Base-by-base conservation (phyloP, 495 filamentous ascomycete genomes). In the Hypoxylon intermedium region DNA sequence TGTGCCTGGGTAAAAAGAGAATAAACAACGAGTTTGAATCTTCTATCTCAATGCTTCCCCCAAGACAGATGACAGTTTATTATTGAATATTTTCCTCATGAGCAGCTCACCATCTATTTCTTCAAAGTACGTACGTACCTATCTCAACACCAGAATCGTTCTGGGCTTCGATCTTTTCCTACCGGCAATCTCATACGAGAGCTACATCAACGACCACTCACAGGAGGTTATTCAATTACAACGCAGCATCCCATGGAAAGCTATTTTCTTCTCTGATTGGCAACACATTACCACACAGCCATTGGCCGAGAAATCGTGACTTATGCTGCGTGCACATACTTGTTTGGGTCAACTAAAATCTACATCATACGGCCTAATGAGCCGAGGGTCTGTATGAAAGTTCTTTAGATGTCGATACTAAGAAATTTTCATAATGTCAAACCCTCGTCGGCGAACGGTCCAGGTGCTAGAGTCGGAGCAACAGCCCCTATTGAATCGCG, bases 401-500 rank as follows among this genome's bases (percentile, higher is more conserved):
- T 56, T 16, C 11, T 52, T 18, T 30, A 18, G 20, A 49, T 47
- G 43, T 18, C 30, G n/a, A 21, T 20, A 31, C 15, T 21, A 30
- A 40, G n/a, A n/a, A 9, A 28, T 2, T 23, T 21, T 53, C 21
- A 49, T 16, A 6, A 71, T 68, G 68, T 40, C 48, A 28, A 65
- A 49, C 40, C 20, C 50, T 13, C 54, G 55, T 18, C 34, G 62
- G 28, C 55, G 61, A 33, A 53, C 18, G 2, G 41, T 67, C 49
- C 59, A 59, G 28, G 26, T 60, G 1, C 50, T 42, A 7, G 63
- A 65, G 13, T 13, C 65, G 21, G 71, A 74, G 53, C 52, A 45
- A 28, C 63, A 51, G 37, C 72, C 72, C 36, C 67, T 74, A 44
- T 65, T 74, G 26, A 52, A 43, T 43, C 59, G 53, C 13, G 37